Evolutionary conservation across 2,329 filamentous ascomycete genomes (phyloP).

Genomic region (Talaromyces verruculosus): DNA sequence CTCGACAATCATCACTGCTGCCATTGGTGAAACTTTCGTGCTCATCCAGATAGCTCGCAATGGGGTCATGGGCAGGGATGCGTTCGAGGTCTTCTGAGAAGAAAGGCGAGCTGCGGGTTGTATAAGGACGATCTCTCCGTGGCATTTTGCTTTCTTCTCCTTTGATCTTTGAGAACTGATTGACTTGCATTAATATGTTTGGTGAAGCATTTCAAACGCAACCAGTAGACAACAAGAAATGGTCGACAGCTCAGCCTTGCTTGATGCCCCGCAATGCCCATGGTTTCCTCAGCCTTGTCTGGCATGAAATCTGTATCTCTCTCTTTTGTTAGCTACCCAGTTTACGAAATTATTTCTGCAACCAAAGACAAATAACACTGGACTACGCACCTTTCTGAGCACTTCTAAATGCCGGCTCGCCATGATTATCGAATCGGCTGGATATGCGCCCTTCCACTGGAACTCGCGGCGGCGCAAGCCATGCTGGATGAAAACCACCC

Average conservation of each 20-base stretch:
- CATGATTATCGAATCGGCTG: conserved; percentile 8
- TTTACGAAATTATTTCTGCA: background rate
- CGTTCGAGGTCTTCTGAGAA: background rate
- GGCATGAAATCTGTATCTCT: background rate
- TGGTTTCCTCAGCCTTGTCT: background rate
- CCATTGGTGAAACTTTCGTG: background rate
- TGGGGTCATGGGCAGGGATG: background rate
- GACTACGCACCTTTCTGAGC: background rate
- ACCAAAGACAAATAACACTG: background rate
- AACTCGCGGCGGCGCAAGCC: too few species aligned
- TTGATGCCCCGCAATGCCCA: background rate
- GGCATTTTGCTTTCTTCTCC: background rate
- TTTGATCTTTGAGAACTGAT: background rate
- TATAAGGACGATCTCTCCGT: background rate
- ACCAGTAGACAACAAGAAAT: background rate
- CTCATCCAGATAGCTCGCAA: background rate
- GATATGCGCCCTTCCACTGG: background rate
- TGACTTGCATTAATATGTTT: background rate
- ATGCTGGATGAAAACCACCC: too few species aligned
- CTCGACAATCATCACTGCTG: background rate
- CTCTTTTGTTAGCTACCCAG: background rate
- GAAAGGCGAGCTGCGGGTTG: background rate
- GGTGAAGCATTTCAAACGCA: background rate
- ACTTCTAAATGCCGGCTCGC: background rate
- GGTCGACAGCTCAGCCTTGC: background rate